Evolutionary conservation across 352 stramenopile genomes (phyloP), one percentile per base, ranked within the genome.

Genomic region (Blastocystis sp.): DNA sequence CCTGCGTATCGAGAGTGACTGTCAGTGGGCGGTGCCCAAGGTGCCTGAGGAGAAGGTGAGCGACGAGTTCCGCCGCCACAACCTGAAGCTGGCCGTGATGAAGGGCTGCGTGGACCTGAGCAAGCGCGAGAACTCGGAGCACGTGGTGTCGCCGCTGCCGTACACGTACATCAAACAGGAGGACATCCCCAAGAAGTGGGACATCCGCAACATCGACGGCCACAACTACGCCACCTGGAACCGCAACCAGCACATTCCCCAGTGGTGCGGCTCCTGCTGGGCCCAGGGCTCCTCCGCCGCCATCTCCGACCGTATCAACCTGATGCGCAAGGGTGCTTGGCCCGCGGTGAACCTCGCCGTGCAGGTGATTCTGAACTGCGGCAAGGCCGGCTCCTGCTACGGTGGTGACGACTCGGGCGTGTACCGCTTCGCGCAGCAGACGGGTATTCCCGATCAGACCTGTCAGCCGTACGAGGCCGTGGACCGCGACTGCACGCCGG

Each of bases 161-260:
- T 92, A 95, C 74, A 91, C 94, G 70, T 95, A 92, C 17, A 91
- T 97, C 52, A 89, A 93, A 53, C 65, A 92, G 0, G 89, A 91
- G 4, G 92, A 95, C 28, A 88, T 98, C 9, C 96, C 96, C 1
- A 94, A 95, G 82, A 88, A 77, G 11, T 98, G 96, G 91, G 94
- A 96, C 90, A 98, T 96, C 95, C 93, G 94, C 66, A 93, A 98
- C 88, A 90, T 98, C 0, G 91, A 96, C 88, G 95, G 95, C 65
- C 94, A 92, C 86, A 96, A 93, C 90, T 98, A 95, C 90, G 92
- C 98, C 23, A 98, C 96, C n/a, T 97, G 95, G 92, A 95, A 96
- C 90, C 95, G 98, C 88, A 99, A 99, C 91, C 96, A 99, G 90
- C 96, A 99, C 90, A 97, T 98, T 78, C 96, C 96, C 34, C 90